phyloP scores from a whole-genome alignment of 148 eudicot species.

The Camellia sinensis region DNA sequence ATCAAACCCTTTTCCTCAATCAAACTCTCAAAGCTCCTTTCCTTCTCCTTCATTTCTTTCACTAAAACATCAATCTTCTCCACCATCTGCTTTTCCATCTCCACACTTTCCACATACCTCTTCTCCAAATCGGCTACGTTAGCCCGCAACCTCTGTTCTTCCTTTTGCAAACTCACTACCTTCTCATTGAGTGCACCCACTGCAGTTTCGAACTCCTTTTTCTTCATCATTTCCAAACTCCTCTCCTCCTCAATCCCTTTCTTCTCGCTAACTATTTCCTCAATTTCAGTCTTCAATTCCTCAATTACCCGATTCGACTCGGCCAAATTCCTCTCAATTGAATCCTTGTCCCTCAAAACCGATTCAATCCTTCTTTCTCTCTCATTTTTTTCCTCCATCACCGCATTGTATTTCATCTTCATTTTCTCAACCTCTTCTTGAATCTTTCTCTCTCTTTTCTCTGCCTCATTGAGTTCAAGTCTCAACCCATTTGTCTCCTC shows the following conservation, averaged over 20 bases:
- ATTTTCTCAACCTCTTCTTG: conserved; percentile 26
- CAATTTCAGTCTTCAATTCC: conserved; percentile 32
- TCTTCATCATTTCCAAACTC: conserved; percentile 16
- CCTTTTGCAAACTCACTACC: conserved; percentile 30
- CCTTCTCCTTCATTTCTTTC: conserved; percentile 40
- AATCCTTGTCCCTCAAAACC: conserved; percentile 29
- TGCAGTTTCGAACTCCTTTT: conserved; percentile 36
- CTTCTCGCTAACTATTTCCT: conserved; percentile 33
- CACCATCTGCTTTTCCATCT: conserved; percentile 27
- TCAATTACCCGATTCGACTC: conserved; percentile 33
- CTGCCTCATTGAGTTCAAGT: conserved; percentile 29
- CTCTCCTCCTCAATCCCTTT: conserved; percentile 33
- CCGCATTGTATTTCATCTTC: conserved; percentile 19
- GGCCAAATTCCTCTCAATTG: conserved; percentile 22
- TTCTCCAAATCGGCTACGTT: conserved; percentile 46
- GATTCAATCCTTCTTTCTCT: conserved; percentile 32
- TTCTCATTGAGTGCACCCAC: conserved; percentile 27
- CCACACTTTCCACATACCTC: conserved; percentile 27
- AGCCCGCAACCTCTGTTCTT: conserved; percentile 29
- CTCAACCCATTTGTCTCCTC: conserved; percentile 35
- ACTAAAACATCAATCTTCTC: conserved; percentile 27
- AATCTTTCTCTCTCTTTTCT: conserved; percentile 24
- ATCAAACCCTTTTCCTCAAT: conserved; percentile 32
- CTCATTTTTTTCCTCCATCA: conserved; percentile 29
- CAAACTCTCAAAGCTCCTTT: conserved; percentile 30